These are phyloP conservation scores for Metschnikowia chrysomelidarum DNA, from an alignment of 805 yeast species.

Conservation along the genomic window DNA sequence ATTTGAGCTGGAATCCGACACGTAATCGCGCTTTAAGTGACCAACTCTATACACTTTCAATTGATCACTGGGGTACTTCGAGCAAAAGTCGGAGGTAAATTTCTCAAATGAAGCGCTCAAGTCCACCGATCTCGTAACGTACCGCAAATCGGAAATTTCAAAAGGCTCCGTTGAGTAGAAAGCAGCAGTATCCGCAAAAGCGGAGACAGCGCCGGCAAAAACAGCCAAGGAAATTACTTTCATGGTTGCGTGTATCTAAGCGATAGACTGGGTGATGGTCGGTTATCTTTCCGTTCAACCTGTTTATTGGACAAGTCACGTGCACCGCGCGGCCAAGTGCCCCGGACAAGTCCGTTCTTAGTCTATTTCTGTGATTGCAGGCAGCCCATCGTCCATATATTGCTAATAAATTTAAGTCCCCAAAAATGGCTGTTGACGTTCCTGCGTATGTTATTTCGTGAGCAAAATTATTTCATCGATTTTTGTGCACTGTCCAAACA, in stretches of 20 bases:
- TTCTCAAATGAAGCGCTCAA: slow-evolving; percentile 19
- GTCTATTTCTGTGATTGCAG: slow-evolving; percentile 8
- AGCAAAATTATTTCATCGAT: too few species aligned
- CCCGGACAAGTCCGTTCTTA: not conserved
- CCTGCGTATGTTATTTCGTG: slow-evolving; percentile 19
- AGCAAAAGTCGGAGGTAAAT: slow-evolving; percentile 22
- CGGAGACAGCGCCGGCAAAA: slow-evolving; percentile 16
- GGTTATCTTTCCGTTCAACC: not conserved
- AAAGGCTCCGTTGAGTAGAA: slow-evolving; percentile 14
- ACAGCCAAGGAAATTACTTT: slow-evolving; percentile 17
- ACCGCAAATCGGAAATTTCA: slow-evolving; percentile 13
- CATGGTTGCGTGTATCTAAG: slow-evolving; percentile 12
- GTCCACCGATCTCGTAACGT: slow-evolving; percentile 24
- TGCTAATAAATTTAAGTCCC: not conserved
- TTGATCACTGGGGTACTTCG: slow-evolving; percentile 13
- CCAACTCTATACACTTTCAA: slow-evolving; percentile 28
- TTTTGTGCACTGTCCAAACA: too few species aligned
- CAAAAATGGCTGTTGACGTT: slow-evolving; percentile 19
- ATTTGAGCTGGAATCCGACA: slow-evolving; percentile 1
- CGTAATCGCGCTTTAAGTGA: slow-evolving; percentile 15
- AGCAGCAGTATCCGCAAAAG: slow-evolving; percentile 21
- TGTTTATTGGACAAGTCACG: slow-evolving; percentile 8
- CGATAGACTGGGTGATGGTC: too few species aligned
- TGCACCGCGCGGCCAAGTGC: slow-evolving; percentile 8
- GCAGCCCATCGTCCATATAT: slow-evolving; percentile 1